These are phyloP conservation scores for Shiraia sp. DNA, from an alignment of 2,329 filamentous ascomycete genomes.

Conservation along the genomic window DNA sequence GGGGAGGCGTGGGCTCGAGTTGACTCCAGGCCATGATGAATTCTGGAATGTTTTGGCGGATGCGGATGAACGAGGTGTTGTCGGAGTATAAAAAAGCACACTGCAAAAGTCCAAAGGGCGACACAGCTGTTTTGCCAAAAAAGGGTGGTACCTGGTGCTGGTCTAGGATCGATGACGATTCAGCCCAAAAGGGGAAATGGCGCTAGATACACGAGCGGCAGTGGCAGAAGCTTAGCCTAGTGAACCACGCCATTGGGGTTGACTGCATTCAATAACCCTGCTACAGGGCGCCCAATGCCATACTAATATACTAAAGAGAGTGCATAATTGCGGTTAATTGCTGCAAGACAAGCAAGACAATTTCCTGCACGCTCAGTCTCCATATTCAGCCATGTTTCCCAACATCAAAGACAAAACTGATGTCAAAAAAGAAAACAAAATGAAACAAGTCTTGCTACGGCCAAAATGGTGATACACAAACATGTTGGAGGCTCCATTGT, in stretches of 20 bases:
- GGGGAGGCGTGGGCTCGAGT: conserved; percentile 52
- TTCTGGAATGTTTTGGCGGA: neutral
- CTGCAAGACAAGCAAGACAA: neutral
- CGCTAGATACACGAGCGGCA: conserved; percentile 3
- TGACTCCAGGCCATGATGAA: conserved; percentile 47
- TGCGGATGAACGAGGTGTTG: conserved; percentile 1
- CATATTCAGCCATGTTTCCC: too few species aligned
- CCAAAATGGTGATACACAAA: conserved; percentile 4
- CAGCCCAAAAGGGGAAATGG: conserved; percentile 3
- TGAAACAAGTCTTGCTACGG: conserved; percentile 1
- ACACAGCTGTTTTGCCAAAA: too few species aligned
- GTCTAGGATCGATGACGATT: conserved; percentile 13
- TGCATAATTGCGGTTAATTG: too few species aligned
- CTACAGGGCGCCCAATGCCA: too few species aligned
- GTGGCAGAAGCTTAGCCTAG: neutral
- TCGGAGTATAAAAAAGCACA: neutral
- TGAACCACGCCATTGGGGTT: neutral
- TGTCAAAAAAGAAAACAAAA: neutral
- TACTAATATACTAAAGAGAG: neutral
- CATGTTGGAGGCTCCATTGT: neutral
- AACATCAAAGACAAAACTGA: too few species aligned
- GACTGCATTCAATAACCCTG: too few species aligned
- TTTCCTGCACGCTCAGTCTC: neutral
- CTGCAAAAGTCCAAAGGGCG: too few species aligned
- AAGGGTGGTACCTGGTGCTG: too few species aligned